These are phyloP conservation scores for Lunularia cruciata DNA, from an alignment of 225 moss, liverwort and hornwort genomes.

Conservation along the genomic window DNA sequence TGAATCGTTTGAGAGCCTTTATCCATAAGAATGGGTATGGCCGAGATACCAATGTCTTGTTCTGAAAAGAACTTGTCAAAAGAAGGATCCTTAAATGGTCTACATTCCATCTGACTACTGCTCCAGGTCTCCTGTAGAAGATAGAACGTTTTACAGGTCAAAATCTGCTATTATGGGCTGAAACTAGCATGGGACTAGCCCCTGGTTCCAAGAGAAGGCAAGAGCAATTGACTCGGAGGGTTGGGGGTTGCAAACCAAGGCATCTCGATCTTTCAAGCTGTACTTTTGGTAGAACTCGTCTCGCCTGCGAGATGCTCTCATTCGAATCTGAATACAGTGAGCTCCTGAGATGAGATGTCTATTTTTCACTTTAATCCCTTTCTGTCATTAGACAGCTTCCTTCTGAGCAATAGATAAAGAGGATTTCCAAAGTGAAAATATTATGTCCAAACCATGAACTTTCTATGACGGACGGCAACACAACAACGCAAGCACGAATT, in stretches of 20 bases:
- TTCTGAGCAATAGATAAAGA: not conserved
- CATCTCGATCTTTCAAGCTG: conserved; percentile 54
- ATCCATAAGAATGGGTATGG: conserved; percentile 56
- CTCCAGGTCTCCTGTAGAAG: conserved; percentile 78
- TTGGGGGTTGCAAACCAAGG: conserved; percentile 47
- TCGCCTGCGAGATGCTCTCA: conserved; percentile 58
- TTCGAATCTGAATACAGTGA: conserved; percentile 43
- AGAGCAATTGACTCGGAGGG: too few relatives aligned
- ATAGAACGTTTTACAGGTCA: not conserved
- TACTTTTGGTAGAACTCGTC: conserved; percentile 68
- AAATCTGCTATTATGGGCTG: not conserved
- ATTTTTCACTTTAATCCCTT: not conserved
- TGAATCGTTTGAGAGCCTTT: conserved; percentile 58
- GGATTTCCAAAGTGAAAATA: not conserved
- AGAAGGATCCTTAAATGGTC: conserved; percentile 80
- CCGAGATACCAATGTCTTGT: conserved; percentile 62
- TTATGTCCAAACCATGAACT: too few relatives aligned
- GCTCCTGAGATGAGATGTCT: not conserved
- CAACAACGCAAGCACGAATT: too few relatives aligned
- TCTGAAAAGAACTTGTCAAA: conserved; percentile 75
- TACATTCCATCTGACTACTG: conserved; percentile 89
- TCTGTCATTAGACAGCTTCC: not conserved
- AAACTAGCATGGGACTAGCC: too few relatives aligned
- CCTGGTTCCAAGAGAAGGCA: not conserved
- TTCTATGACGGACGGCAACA: too few relatives aligned